Conservation (phyloP, 2,329 filamentous ascomycete genomes). For the Blastomyces emzantsi region DNA sequence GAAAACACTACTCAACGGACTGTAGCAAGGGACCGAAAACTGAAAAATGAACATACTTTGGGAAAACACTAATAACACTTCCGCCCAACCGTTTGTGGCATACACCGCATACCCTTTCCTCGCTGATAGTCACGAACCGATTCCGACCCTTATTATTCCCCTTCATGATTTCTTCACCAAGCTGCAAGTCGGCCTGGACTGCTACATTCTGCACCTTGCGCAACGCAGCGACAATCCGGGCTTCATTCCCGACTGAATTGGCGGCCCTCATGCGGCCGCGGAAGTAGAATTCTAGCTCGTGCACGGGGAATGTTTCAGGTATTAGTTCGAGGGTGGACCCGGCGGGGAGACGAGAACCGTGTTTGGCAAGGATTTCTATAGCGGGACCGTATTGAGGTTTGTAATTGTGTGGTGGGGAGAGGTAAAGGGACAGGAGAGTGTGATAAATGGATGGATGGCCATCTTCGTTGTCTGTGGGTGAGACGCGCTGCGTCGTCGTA, state of each 20-base stretch:
- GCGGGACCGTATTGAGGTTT: conserved; percentile 67
- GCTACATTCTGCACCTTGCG: conserved; percentile 71
- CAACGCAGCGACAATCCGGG: conserved; percentile 65
- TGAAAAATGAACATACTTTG: conserved; percentile 52
- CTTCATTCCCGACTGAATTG: conserved; percentile 71
- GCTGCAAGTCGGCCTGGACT: conserved; percentile 60
- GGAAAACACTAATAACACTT: conserved; percentile 82
- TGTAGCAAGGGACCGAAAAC: not conserved
- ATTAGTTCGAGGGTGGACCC: conserved; percentile 78
- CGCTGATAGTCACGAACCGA: conserved; percentile 67
- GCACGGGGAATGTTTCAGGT: conserved; percentile 67
- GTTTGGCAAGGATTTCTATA: conserved; percentile 76
- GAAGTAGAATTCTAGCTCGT: conserved; percentile 82
- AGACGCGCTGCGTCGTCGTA: conserved; percentile 29
- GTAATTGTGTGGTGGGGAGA: conserved; percentile 67
- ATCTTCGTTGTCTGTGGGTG: conserved; percentile 44
- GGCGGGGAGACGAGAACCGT: conserved; percentile 84
- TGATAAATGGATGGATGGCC: conserved; percentile 73
- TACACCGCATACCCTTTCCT: conserved; percentile 82
- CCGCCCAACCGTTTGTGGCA: conserved; percentile 90
- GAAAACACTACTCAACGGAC: not conserved
- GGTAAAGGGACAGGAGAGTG: conserved; percentile 78
- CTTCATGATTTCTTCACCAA: conserved; percentile 51
- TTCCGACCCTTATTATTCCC: conserved; percentile 49
- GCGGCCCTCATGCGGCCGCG: conserved; percentile 78